phyloP scores from a whole-genome alignment of 192 early-diverging fungal species.

The Entomortierella parvispora region DNA sequence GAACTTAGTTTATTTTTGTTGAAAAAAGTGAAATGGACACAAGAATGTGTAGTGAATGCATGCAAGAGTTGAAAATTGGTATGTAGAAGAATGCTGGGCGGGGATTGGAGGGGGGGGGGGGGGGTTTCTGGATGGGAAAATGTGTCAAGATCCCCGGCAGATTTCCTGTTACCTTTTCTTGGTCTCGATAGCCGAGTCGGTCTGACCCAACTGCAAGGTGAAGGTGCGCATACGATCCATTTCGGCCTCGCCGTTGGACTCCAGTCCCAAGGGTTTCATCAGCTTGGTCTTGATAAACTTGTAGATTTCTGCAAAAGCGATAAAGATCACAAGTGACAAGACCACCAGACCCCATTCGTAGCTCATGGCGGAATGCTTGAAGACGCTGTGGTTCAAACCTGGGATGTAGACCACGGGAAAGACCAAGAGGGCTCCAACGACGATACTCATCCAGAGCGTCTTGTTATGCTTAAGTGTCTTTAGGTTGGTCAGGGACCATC shows the following conservation, averaged over 20 bases:
- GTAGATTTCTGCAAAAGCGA: slow-evolving; percentile 36
- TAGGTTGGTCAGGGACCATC: slow-evolving; percentile 55
- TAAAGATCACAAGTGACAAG: slow-evolving; percentile 19
- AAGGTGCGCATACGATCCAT: not conserved
- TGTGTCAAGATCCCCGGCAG: no score
- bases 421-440: slow-evolving; percentile 59
- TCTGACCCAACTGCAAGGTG: not conserved
- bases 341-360: slow-evolving; percentile 45
- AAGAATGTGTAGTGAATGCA: no score
- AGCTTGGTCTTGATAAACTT: slow-evolving; percentile 38
- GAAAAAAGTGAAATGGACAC: no score
- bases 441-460: slow-evolving; percentile 59
- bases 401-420: slow-evolving; percentile 39
- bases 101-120: no score
- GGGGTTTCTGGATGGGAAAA: no score
- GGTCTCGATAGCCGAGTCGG: no score
- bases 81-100: no score
- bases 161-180: no score
- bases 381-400: slow-evolving; percentile 51
- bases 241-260: not conserved
- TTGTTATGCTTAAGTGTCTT: slow-evolving; percentile 39
- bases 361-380: slow-evolving; percentile 32
- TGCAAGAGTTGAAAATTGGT: no score
- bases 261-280: not conserved
- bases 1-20: no score